phyloP scores from a whole-genome alignment of 768 basidiomycete genomes.

The Cystofilobasidium bisporidii region DNA sequence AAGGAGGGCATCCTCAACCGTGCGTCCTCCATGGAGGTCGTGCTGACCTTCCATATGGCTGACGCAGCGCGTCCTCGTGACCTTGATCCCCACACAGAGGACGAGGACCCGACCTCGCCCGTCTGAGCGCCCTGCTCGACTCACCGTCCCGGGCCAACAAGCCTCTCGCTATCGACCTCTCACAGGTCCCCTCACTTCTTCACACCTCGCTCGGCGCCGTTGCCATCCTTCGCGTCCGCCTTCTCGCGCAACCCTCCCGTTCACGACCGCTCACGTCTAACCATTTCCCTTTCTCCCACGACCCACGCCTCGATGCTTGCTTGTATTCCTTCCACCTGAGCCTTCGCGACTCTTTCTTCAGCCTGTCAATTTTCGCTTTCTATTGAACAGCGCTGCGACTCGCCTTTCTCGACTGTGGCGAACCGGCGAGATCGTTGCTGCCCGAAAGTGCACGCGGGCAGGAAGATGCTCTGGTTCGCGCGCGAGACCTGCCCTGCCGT shows the following conservation, averaged over 20 bases:
- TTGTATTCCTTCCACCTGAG: neutral
- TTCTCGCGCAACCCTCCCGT: neutral
- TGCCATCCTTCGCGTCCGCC: neutral
- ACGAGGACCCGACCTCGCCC: slow-evolving; percentile 24
- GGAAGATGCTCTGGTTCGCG: too few species aligned
- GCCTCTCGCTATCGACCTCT: too few species aligned
- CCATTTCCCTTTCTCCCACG: neutral
- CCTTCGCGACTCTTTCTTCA: neutral
- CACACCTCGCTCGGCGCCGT: too few species aligned
- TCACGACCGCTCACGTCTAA: neutral
- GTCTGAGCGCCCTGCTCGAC: neutral
- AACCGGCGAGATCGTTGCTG: too few species aligned
- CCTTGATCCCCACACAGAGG: neutral
- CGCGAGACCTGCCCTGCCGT: too few species aligned
- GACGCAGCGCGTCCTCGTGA: neutral
- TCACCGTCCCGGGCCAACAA: too few species aligned
- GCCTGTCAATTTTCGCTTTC: neutral
- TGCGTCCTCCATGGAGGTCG: slow-evolving; percentile 33
- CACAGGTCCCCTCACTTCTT: too few species aligned
- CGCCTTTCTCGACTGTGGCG: too few species aligned
- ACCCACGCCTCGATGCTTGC: neutral
- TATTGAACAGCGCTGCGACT: too few species aligned
- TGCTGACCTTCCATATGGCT: too few species aligned
- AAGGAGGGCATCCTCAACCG: slow-evolving; percentile 54
- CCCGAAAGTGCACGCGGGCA: too few species aligned